Evolutionary conservation across 1,139 yeast species (phyloP).

Genomic region (Kodamaea derodonti): DNA sequence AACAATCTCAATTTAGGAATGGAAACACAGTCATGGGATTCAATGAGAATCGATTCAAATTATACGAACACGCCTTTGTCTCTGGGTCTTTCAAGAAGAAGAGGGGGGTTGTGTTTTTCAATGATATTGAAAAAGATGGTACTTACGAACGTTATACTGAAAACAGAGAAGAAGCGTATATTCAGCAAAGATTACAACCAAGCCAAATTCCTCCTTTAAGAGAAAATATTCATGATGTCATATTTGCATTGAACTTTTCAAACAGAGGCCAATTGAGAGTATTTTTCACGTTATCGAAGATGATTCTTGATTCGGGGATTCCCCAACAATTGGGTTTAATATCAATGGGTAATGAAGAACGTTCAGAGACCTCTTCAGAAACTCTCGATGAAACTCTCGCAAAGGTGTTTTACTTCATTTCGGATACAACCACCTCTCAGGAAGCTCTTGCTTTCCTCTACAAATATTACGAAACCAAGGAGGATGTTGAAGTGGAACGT

Average conservation of each 20-base stretch:
- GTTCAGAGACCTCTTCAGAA: not conserved
- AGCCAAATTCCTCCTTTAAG: conserved; percentile 68
- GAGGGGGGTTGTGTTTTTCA: conserved; percentile 64
- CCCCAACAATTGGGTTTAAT: conserved; percentile 82
- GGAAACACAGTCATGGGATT: conserved; percentile 35
- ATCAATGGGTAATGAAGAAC: conserved; percentile 43
- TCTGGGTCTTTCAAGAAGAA: conserved; percentile 21
- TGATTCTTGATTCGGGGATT: conserved; percentile 53
- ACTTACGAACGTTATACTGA: conserved; percentile 46
- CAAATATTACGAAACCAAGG: conserved; percentile 28
- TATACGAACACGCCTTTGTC: conserved; percentile 31
- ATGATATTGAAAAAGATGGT: conserved; percentile 66
- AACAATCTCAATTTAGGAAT: conserved; percentile 30
- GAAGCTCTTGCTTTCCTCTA: conserved; percentile 44
- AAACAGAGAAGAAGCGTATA: conserved; percentile 40
- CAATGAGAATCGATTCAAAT: conserved; percentile 36
- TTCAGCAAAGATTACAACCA: conserved; percentile 25
- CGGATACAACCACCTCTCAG: conserved; percentile 25
- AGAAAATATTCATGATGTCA: conserved; percentile 73
- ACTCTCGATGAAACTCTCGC: conserved; percentile 26
- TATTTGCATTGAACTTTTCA: conserved; percentile 67
- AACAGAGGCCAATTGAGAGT: conserved; percentile 45
- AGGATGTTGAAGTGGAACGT: conserved; percentile 22
- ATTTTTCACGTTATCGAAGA: conserved; percentile 45
- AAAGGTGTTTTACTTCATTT: conserved; percentile 30